Conservation (phyloP, 768 basidiomycete species). For the Auriculariales sp. region DNA sequence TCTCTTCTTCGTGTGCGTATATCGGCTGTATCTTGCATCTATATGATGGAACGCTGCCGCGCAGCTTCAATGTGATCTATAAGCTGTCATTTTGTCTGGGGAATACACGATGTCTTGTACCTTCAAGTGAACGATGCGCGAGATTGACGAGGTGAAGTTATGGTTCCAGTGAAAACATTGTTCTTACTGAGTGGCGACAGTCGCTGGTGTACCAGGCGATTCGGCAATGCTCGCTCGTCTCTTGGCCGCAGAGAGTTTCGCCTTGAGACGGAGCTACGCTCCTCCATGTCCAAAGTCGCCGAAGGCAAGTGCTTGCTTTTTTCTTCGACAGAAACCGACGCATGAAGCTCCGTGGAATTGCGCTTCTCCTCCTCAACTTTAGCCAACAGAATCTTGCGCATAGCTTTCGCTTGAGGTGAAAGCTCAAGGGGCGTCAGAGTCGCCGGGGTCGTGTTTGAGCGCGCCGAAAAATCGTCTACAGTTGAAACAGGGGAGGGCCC, state of each 20-base stretch:
- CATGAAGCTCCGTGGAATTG: constrained; percentile 5
- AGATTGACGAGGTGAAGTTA: too few species aligned
- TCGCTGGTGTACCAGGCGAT: too few species aligned
- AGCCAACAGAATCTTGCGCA: constrained; percentile 24
- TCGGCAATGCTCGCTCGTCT: not conserved
- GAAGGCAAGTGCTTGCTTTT: not conserved
- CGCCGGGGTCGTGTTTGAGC: not conserved
- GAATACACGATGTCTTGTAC: too few species aligned
- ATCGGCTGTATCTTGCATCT: too few species aligned
- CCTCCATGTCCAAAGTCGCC: not conserved
- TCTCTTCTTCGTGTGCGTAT: too few species aligned
- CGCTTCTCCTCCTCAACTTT: constrained; percentile 33
- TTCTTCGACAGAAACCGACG: not conserved
- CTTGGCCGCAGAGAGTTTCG: not conserved
- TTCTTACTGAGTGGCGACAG: too few species aligned
- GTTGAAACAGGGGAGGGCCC: not conserved
- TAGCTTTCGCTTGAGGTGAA: not conserved
- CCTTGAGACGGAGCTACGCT: not conserved
- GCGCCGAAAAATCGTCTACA: not conserved
- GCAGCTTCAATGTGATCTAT: too few species aligned
- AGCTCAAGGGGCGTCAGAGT: not conserved
- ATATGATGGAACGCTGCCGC: too few species aligned
- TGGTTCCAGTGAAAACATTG: too few species aligned
- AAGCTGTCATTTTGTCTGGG: too few species aligned
- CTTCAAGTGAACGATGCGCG: too few species aligned